Percentiles rank a stretch among this genome's conserved stretches.
Evolutionary conservation across 805 yeast species (phyloP).

Genomic region (Priceomyces fermenticarens): DNA sequence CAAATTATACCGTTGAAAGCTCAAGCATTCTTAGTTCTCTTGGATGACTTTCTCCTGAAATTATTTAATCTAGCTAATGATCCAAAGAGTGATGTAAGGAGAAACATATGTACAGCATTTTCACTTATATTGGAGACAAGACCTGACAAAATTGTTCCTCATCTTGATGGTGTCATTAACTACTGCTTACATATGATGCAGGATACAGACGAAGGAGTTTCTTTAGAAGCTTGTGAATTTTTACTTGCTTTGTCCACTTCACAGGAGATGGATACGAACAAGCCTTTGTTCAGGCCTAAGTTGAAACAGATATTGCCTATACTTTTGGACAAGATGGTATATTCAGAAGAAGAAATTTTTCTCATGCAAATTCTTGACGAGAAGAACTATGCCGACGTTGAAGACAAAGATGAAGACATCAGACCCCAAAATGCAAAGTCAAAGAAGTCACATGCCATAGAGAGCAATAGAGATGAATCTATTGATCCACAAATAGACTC

Average conservation of each 20-base stretch:
- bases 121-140: slow-evolving; percentile 66
- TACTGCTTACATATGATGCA: slow-evolving; percentile 80
- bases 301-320: slow-evolving; percentile 71
- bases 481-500: slow-evolving; percentile 15
- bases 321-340: slow-evolving; percentile 78
- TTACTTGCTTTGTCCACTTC: slow-evolving; percentile 70
- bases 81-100: slow-evolving; percentile 55
- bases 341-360: slow-evolving; percentile 76
- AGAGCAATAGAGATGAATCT: slow-evolving; percentile 8
- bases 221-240: slow-evolving; percentile 92
- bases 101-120: slow-evolving; percentile 76
- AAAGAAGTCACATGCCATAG: slow-evolving; percentile 40
- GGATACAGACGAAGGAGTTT: slow-evolving; percentile 58
- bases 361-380: slow-evolving; percentile 62
- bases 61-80: slow-evolving; percentile 72
- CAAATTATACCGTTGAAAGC: slow-evolving; percentile 69
- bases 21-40: slow-evolving; percentile 58
- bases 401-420: slow-evolving; percentile 84
- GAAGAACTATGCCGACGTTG: slow-evolving; percentile 71
- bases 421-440: slow-evolving; percentile 75
- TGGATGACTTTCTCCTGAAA: slow-evolving; percentile 64
- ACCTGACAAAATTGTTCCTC: slow-evolving; percentile 78
- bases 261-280: slow-evolving; percentile 42
- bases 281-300: slow-evolving; percentile 48
- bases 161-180: slow-evolving; percentile 79